A percentile compares a stretch with the other conserved stretches of the same genome.
Evolutionary conservation across 257 asterid species (phyloP).

Genomic region (Penstemon barbatus): DNA sequence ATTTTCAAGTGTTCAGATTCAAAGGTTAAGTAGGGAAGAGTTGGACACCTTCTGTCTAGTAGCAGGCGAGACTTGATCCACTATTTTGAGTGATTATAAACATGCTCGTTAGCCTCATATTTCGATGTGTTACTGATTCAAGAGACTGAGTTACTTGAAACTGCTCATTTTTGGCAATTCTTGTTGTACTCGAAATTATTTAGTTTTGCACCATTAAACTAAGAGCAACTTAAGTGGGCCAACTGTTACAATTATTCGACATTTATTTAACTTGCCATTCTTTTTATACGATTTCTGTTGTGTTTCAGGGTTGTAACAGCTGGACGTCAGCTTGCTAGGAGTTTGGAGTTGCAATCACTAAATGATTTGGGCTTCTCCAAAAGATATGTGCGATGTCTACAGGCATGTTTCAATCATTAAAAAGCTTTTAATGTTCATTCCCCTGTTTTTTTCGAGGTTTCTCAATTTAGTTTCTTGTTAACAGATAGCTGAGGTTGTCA

Average conservation of each 20-base stretch:
- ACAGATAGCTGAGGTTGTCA: slow-evolving; percentile 95
- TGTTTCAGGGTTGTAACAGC: slow-evolving; percentile 80
- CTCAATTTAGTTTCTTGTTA: slow-evolving; percentile 24
- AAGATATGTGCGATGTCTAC: slow-evolving; percentile 93
- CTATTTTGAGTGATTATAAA: background rate
- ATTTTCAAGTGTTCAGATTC: background rate
- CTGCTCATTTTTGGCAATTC: background rate
- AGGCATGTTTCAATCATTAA: slow-evolving; percentile 46
- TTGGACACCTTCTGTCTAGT: background rate
- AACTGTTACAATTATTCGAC: background rate
- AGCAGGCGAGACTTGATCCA: background rate
- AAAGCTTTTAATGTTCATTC: background rate
- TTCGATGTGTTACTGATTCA: background rate
- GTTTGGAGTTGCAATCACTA: slow-evolving; percentile 88
- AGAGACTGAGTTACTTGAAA: background rate
- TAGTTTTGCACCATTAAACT: background rate
- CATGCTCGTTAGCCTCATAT: background rate
- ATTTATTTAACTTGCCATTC: background rate
- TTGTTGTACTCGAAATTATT: background rate
- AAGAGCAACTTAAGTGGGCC: background rate
- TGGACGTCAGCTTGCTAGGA: slow-evolving; percentile 96
- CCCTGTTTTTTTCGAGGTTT: background rate
- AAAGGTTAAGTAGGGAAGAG: slow-evolving; percentile 7
- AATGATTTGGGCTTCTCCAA: slow-evolving; percentile 95
- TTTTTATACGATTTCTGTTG: slow-evolving; percentile 19